A percentile compares a stretch with the other conserved stretches of the same genome.
phyloP scores from a whole-genome alignment of 805 yeast species.

The Debaryomyces maramus region DNA sequence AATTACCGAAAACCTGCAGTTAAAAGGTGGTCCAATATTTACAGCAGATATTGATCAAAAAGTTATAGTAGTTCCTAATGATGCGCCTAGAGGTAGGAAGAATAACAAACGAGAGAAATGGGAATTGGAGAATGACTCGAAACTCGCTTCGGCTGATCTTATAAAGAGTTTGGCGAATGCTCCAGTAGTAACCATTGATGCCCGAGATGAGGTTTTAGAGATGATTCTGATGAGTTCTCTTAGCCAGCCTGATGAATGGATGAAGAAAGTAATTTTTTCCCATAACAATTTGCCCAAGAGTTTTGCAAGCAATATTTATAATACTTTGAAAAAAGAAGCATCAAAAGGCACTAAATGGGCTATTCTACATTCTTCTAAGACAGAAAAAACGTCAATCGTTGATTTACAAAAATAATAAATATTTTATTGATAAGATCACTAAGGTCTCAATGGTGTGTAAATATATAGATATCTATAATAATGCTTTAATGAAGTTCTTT shows the following conservation, averaged over 20 bases:
- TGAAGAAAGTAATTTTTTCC: constrained; percentile 78
- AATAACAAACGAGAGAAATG: constrained; percentile 74
- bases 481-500: too few relatives aligned
- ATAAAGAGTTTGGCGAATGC: constrained; percentile 58
- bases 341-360: constrained; percentile 73
- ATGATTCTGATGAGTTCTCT: constrained; percentile 77
- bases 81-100: constrained; percentile 78
- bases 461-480: too few relatives aligned
- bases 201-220: constrained; percentile 79
- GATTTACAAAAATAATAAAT: constrained; percentile 64
- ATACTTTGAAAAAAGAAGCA: constrained; percentile 71
- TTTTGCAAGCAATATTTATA: constrained; percentile 72
- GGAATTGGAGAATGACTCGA: constrained; percentile 73
- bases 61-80: constrained; percentile 69
- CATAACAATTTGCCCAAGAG: constrained; percentile 77
- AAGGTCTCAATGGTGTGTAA: too few relatives aligned
- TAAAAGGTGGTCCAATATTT: constrained; percentile 28
- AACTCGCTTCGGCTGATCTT: constrained; percentile 55
- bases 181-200: constrained; percentile 78
- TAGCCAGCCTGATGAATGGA: constrained; percentile 78
- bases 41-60: constrained; percentile 48
- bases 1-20: constrained; percentile 6
- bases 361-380: constrained; percentile 73
- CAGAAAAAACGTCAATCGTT: constrained; percentile 56
- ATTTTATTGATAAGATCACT: too few relatives aligned